Evolutionary conservation across 2,329 filamentous ascomycete species (phyloP).

Genomic region (Calonectria hawksworthii): DNA sequence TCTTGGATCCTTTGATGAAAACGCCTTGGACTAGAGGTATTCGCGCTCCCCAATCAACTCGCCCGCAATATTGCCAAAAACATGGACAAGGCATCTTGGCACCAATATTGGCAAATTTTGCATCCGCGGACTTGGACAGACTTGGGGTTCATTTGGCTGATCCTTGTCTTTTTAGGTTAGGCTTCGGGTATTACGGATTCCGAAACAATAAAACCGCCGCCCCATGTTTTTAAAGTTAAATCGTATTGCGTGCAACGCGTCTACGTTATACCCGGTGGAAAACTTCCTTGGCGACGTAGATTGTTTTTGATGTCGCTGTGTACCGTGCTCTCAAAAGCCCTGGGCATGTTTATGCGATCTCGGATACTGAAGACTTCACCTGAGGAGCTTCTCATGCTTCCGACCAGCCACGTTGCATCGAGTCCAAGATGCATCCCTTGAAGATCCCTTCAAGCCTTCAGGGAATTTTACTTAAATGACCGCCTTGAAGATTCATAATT

Average conservation of each 20-base stretch:
- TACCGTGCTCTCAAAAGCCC: too few relatives aligned
- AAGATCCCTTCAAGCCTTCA: neutral
- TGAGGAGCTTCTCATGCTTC: neutral
- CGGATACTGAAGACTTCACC: too few relatives aligned
- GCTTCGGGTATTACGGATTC: neutral
- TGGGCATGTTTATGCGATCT: neutral
- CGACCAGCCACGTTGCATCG: neutral
- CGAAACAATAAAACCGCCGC: neutral
- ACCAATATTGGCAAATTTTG: neutral
- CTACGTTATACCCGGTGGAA: neutral
- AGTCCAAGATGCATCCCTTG: neutral
- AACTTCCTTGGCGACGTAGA: neutral
- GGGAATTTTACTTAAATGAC: neutral
- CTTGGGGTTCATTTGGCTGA: neutral
- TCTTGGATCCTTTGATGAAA: neutral
- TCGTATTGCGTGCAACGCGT: neutral
- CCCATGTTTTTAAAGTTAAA: neutral
- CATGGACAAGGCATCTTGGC: neutral
- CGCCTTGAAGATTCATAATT: neutral
- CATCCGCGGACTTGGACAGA: neutral
- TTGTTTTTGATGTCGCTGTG: neutral
- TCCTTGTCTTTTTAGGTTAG: neutral
- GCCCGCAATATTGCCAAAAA: neutral
- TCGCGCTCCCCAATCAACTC: too few relatives aligned
- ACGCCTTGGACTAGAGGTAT: neutral